Evolutionary conservation across 148 eudicot species (phyloP).

Genomic region (Amaranthus cruentus): DNA sequence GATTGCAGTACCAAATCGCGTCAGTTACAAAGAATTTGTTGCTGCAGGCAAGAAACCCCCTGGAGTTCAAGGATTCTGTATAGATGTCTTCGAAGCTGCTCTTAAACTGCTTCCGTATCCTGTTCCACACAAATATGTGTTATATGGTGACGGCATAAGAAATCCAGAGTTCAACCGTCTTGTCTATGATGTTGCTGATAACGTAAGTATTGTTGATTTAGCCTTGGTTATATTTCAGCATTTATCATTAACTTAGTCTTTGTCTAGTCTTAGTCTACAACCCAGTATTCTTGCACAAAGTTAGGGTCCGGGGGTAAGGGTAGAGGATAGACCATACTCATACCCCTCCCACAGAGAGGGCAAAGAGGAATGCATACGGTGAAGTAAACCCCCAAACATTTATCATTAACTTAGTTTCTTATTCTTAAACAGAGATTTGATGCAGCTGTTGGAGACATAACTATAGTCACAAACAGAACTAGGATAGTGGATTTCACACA

Average conservation of each 20-base stretch:
- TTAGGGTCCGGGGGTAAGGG: no score
- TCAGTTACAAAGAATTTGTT: conserved; percentile 53
- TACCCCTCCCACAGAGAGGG: no score
- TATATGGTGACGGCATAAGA: conserved; percentile 65
- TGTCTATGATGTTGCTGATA: conserved; percentile 50
- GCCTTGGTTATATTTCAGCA: background rate
- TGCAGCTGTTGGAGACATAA: conserved; percentile 83
- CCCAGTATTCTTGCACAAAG: background rate
- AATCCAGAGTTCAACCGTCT: conserved; percentile 55
- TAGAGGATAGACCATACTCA: no score
- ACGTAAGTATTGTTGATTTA: conserved; percentile 42
- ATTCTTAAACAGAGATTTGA: conserved; percentile 50
- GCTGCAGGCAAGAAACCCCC: conserved; percentile 47
- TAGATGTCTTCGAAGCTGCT: conserved; percentile 94
- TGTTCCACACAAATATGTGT: conserved; percentile 56
- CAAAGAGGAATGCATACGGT: no score
- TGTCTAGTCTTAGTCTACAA: no score
- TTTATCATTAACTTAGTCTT: background rate
- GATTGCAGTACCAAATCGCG: conserved; percentile 76
- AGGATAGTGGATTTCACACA: conserved; percentile 82
- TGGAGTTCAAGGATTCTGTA: conserved; percentile 77
- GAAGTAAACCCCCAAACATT: background rate
- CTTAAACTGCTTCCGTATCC: conserved; percentile 70
- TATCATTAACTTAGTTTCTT: conserved; percentile 4
- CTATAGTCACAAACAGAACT: conserved; percentile 67